Conservation (phyloP, 2,329 filamentous ascomycete genomes). For the Fusarium sp. region DNA sequence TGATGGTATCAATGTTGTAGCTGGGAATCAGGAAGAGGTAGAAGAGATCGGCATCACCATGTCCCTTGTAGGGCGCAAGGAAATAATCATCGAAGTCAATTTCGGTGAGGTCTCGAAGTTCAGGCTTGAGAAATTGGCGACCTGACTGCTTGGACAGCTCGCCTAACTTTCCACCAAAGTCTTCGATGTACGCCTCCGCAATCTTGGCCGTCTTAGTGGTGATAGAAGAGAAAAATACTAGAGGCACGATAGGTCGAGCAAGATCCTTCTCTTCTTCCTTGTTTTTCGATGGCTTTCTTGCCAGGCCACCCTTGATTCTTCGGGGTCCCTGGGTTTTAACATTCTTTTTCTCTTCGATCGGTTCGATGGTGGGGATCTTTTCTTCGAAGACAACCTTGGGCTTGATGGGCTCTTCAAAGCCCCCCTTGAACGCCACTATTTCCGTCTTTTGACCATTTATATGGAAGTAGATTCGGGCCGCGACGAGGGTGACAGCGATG, state of each 20-base stretch:
- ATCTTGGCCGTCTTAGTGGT: constrained; percentile 85
- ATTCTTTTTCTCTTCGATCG: constrained; percentile 48
- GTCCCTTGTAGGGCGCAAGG: constrained; percentile 76
- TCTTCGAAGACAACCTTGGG: constrained; percentile 23
- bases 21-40: constrained; percentile 90
- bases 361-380: constrained; percentile 38
- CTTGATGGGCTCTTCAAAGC: constrained; percentile 48
- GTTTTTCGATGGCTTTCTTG: constrained; percentile 50
- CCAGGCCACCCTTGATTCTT: constrained; percentile 62
- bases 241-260: constrained; percentile 71
- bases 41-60: constrained; percentile 72
- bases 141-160: constrained; percentile 58
- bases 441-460: constrained; percentile 52
- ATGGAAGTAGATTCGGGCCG: constrained; percentile 60
- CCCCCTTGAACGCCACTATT: constrained; percentile 55
- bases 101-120: constrained; percentile 83
- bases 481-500: constrained; percentile 55
- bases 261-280: constrained; percentile 49
- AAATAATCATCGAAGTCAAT: constrained; percentile 96
- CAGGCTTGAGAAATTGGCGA: constrained; percentile 66
- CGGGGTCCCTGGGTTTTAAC: constrained; percentile 59
- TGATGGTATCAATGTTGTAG: constrained; percentile 94
- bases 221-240: constrained; percentile 91
- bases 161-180: constrained; percentile 66
- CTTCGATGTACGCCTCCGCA: constrained; percentile 72